Base-by-base conservation (phyloP, 495 filamentous ascomycete species). In the Penicillium nucicola region DNA sequence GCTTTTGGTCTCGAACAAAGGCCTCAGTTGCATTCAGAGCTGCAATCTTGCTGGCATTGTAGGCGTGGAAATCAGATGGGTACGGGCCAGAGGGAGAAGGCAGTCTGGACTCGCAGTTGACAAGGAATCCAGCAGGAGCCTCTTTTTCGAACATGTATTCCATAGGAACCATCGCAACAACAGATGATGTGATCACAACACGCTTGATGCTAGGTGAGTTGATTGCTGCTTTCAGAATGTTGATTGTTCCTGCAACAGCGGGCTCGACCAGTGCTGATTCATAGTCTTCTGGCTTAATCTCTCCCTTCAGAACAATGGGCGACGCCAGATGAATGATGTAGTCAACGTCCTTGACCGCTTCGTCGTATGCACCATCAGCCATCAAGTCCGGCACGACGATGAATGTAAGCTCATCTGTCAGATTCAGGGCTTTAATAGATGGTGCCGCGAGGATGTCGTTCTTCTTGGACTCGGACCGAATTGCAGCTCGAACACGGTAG, bases 51-150 rank as follows among this genome's bases (percentile, higher is more conserved):
- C 40, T 28, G 14, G 40, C 40, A 6, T 42, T 42, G 10, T 42
- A 42, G 11, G 40, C 40, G 14, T 42, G 23, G n/a, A 42, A 42
- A 22, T 42, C 40, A 25, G 40, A 42, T 42, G n/a, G 19, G 28
- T 42, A 28, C 7, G 23, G 23, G 1, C 23, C 23, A 28, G 23
- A 28, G 23, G 23, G 23, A 3, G 37, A 12, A 39, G 37, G 37
- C 37, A 39, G 9, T 19, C 37, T 39, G 18, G 37, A 39, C 9
- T 39, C 22, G 5, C 22, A 17, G 37, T 19, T 14, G n/a, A 39
- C 1, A 13, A 39, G 17, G 1, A 39, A 7, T 20, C 37, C 37
- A 10, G 20, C 37, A 19, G 37, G 37, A 5, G 37, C 13, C 20
- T 19, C 15, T 3, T 18, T 40, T 5, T 40, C 37, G 15, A 40